Conservation (phyloP, 1,284 basidiomycete genomes). For the Mixia osmundae region DNA sequence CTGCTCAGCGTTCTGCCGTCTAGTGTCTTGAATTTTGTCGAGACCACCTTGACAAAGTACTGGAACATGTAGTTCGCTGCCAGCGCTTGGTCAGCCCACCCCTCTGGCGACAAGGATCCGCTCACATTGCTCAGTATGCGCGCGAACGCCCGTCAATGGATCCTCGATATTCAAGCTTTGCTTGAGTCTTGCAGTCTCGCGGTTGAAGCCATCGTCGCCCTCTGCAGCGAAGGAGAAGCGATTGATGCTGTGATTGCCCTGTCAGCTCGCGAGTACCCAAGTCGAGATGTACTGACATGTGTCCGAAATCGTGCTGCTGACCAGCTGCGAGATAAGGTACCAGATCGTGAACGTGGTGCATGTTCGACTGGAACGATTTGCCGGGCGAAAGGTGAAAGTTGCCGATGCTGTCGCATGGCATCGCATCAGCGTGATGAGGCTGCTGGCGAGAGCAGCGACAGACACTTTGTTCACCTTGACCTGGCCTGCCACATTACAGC, state of each 20-base stretch:
- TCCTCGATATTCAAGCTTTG: slow-evolving; percentile 51
- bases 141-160: slow-evolving; percentile 50
- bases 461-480: slow-evolving; percentile 86
- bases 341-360: slow-evolving; percentile 66
- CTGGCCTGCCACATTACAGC: slow-evolving; percentile 76
- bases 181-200: slow-evolving; percentile 30
- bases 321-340: slow-evolving; percentile 81
- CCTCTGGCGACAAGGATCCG: slow-evolving; percentile 22
- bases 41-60: slow-evolving; percentile 93
- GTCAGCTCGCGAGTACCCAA: not conserved
- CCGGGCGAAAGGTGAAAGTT: slow-evolving; percentile 37
- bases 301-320: slow-evolving; percentile 80
- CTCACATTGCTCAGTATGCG: slow-evolving; percentile 34
- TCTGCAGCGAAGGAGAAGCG: slow-evolving; percentile 23
- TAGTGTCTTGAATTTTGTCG: slow-evolving; percentile 66
- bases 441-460: not conserved
- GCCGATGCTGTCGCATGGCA: slow-evolving; percentile 14
- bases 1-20: slow-evolving; percentile 31
- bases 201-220: slow-evolving; percentile 20
- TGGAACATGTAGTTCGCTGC: slow-evolving; percentile 56
- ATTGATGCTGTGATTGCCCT: slow-evolving; percentile 7
- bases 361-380: slow-evolving; percentile 70
- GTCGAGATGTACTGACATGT: slow-evolving; percentile 26
- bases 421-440: slow-evolving; percentile 29
- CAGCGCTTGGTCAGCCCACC: slow-evolving; percentile 20